A percentile compares a stretch with the other conserved stretches of the same genome.
phyloP scores from a whole-genome alignment of 495 filamentous ascomycete species.

The Aspergillus mulundensis region DNA sequence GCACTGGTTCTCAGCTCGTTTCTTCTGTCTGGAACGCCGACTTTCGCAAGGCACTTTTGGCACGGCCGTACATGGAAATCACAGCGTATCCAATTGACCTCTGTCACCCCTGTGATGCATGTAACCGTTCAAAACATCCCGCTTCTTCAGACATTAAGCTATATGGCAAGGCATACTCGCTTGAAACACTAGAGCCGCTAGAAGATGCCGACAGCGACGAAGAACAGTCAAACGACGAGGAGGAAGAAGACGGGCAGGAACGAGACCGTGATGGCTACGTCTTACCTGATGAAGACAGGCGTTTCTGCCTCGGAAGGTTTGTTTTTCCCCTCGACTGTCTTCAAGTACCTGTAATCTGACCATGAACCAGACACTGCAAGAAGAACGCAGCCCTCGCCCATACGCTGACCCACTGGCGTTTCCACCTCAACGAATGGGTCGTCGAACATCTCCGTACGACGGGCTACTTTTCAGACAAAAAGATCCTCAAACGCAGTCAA shows the following conservation, averaged over 20 bases:
- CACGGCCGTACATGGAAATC: conserved; percentile 52
- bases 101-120: conserved; percentile 65
- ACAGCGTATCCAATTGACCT: conserved; percentile 30
- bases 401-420: conserved; percentile 70
- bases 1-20: conserved; percentile 65
- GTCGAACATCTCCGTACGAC: conserved; percentile 53
- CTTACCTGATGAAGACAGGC: conserved; percentile 29
- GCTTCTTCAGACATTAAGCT: conserved; percentile 61
- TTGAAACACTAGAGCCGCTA: conserved; percentile 63
- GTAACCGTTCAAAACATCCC: conserved; percentile 64
- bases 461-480: conserved; percentile 49
- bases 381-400: conserved; percentile 67
- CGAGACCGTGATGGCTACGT: conserved; percentile 33
- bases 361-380: conserved; percentile 52
- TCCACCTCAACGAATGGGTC: conserved; percentile 67
- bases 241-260: conserved; percentile 35
- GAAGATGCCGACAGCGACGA: conserved; percentile 45
- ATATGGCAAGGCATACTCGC: conserved; percentile 64
- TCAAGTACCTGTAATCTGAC: background rate
- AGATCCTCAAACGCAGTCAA: conserved; percentile 51
- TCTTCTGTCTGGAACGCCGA: conserved; percentile 69
- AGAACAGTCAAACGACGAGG: conserved; percentile 33
- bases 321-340: conserved; percentile 1
- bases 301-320: conserved; percentile 45
- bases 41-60: conserved; percentile 62